Percentiles rank a stretch among this genome's conserved stretches.
phyloP scores from a whole-genome alignment of 2,329 filamentous ascomycete genomes.

The Atkinsonella hypoxylon region DNA sequence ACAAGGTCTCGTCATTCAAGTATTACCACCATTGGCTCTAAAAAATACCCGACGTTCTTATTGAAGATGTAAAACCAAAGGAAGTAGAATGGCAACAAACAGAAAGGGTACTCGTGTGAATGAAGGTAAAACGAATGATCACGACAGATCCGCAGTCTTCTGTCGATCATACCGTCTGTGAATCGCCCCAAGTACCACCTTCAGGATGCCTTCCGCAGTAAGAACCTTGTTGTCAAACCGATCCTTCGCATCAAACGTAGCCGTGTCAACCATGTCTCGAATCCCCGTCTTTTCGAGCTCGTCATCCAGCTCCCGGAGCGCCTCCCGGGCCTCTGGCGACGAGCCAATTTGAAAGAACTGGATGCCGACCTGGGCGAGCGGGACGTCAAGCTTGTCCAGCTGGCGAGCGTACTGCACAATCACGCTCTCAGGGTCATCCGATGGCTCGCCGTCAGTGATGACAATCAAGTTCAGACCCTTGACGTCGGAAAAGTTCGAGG shows the following conservation, averaged over 20 bases:
- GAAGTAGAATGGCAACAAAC: no score
- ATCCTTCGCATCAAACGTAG: conserved; percentile 46
- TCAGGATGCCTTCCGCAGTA: conserved; percentile 62
- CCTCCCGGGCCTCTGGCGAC: conserved; percentile 50
- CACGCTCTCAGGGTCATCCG: conserved; percentile 63
- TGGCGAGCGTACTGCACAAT: conserved; percentile 56
- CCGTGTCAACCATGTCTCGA: conserved; percentile 86
- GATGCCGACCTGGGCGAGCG: conserved; percentile 74
- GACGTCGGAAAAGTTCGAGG: conserved; percentile 31
- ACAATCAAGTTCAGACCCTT: conserved; percentile 87
- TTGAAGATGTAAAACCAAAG: no score
- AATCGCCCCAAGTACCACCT: conserved; percentile 70
- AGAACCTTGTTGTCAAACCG: conserved; percentile 29
- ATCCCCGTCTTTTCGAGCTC: conserved; percentile 42
- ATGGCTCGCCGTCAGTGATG: conserved; percentile 77
- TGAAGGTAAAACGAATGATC: no score
- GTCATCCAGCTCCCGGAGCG: conserved; percentile 67
- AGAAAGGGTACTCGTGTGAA: no score
- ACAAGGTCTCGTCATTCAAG: no score
- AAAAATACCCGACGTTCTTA: no score
- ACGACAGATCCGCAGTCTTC: background rate
- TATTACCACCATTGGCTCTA: no score
- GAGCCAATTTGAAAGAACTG: conserved; percentile 94
- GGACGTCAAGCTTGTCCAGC: conserved; percentile 58
- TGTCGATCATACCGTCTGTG: conserved; percentile 32